Evolutionary conservation across 1,284 basidiomycete genomes (phyloP), one percentile per base, ranked within the genome.

Genomic region (Cerioporus squamosus): DNA sequence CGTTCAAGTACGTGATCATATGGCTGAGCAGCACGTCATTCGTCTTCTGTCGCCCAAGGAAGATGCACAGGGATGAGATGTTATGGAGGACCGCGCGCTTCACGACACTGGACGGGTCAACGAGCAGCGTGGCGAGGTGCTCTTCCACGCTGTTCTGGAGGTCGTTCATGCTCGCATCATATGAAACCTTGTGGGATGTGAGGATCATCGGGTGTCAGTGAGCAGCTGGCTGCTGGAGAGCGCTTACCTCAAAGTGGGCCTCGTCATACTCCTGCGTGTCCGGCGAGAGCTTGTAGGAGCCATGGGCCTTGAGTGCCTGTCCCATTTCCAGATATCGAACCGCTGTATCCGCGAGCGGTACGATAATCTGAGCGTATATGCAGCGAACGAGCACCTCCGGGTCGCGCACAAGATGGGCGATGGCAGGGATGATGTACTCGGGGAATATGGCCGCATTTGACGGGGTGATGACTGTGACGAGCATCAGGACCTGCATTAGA

Each of bases 1-100:
- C 96, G 70, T 99, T 99, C 65, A 99, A 82, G 70, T 98, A 99
- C 0, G 97, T 99, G 72, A 99, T 96, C 89, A 99, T 97, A 72
- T 99, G 96, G 65, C 94, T 95, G 20, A 99, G 79, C 6, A 99
- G 79, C 3, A 97, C 91, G 66, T 99, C 96, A 75, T 97, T 97
- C 1, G 97, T 97, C 70, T 90, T 91, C 70, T 94, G 90, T 23
- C 93, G 79, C 2, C 96, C 97, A 38, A 99, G 87, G 77, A 99
- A 98, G 52, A 94, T 87, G 70, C 95, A 98, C 6, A 99, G 79
- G 0, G 91, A 87, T 1, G 91, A 91, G 31, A 98, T 92, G 65
- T 94, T 87, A 57, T 90, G 88, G 20, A 92, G 70, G 12, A 91
- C 82, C 5, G 90, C 87, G 20, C 90, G 83, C 70, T 91, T 91